phyloP scores from a whole-genome alignment of 2,329 filamentous ascomycete genomes.

The Diplocarpon rosae region DNA sequence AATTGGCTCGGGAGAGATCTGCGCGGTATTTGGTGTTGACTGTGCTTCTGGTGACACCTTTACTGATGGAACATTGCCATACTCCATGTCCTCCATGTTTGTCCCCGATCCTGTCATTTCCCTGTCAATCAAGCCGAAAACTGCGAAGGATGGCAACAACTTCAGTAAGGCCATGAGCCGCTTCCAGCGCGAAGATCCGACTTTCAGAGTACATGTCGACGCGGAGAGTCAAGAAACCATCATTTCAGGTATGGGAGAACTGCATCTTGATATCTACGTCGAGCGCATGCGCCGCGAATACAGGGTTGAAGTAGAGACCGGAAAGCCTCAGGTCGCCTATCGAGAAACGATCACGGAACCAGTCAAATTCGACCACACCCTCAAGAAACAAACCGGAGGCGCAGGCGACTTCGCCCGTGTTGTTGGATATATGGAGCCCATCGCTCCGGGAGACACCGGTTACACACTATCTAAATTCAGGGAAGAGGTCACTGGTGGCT shows the following conservation, averaged over 20 bases:
- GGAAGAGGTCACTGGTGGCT: constrained; percentile 76
- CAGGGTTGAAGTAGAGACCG: constrained; percentile 90
- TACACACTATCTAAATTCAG: constrained; percentile 73
- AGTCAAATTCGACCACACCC: constrained; percentile 80
- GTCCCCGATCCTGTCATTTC: constrained; percentile 98
- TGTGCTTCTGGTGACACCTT: constrained; percentile 98
- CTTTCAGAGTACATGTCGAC: constrained; percentile 91
- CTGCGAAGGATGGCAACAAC: constrained; percentile 80
- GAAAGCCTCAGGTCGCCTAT: constrained; percentile 93
- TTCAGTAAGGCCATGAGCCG: constrained; percentile 98
- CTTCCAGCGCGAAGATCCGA: constrained; percentile 96
- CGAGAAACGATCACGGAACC: constrained; percentile 78
- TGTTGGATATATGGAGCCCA: constrained; percentile 83
- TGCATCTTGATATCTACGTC: constrained; percentile 94
- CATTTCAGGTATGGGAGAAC: constrained; percentile 95
- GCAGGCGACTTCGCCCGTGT: constrained; percentile 94
- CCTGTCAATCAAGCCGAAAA: constrained; percentile 92
- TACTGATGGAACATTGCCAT: constrained; percentile 83
- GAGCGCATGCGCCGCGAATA: constrained; percentile 96
- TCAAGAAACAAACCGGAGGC: constrained; percentile 93
- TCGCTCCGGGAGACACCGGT: constrained; percentile 32
- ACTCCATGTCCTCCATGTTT: constrained; percentile 97
- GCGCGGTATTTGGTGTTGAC: constrained; percentile 94
- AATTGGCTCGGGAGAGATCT: constrained; percentile 93
- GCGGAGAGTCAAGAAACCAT: constrained; percentile 90